A percentile compares a stretch with the other conserved stretches of the same genome.
These are phyloP conservation scores for Rhodomyrtus psidioides DNA, from an alignment of 441 rosid genomes.

Conservation along the genomic window DNA sequence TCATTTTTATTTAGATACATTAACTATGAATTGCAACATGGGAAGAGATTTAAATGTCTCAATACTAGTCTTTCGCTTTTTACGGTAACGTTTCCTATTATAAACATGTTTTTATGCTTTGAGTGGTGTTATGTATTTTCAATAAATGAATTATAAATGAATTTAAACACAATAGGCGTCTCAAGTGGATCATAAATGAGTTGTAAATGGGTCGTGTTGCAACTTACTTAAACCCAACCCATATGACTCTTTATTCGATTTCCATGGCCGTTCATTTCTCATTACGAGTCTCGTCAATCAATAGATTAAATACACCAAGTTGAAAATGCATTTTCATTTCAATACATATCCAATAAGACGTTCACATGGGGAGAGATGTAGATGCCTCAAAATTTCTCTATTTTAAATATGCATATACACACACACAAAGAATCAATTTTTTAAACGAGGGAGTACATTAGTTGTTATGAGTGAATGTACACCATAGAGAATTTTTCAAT, in stretches of 20 bases:
- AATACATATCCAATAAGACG: background rate
- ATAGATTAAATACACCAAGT: rapidly evolving
- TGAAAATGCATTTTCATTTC: background rate
- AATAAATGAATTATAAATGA: too few relatives aligned
- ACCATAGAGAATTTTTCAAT: background rate
- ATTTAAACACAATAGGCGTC: too few relatives aligned
- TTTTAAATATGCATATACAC: background rate
- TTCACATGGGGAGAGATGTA: rapidly evolving
- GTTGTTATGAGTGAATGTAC: background rate
- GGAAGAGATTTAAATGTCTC: background rate
- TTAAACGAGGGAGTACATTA: rapidly evolving
- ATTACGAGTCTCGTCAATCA: background rate
- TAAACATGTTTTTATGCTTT: too few relatives aligned
- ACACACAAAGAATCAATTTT: background rate
- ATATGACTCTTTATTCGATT: too few relatives aligned
- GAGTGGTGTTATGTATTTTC: too few relatives aligned
- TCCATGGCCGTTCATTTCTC: background rate
- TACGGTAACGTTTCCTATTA: background rate
- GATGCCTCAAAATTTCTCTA: background rate
- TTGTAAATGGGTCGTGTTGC: too few relatives aligned
- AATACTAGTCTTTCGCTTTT: too few relatives aligned
- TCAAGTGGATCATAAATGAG: too few relatives aligned
- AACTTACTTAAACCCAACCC: too few relatives aligned
- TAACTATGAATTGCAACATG: background rate
- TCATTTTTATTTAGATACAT: background rate